A percentile compares a stretch with the other conserved stretches of the same genome.
Evolutionary conservation across 108 stramenopile genomes (phyloP).

Genomic region (Skeletonema potamos): DNA sequence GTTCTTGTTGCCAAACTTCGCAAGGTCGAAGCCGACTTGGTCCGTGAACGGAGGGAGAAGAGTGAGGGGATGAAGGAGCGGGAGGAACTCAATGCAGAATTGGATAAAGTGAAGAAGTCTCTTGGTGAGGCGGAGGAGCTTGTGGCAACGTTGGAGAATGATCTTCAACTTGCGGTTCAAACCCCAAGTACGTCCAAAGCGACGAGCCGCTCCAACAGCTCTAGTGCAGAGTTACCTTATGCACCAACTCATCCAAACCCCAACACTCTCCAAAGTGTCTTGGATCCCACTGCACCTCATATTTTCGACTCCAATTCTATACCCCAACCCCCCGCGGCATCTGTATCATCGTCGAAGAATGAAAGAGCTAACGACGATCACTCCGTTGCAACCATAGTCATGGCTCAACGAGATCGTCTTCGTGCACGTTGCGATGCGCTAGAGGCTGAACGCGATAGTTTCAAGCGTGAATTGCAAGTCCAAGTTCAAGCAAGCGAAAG

Average conservation of each 20-base stretch:
- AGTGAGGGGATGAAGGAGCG: conserved; percentile 44
- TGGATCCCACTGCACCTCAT: conserved; percentile 67
- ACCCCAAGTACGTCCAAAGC: conserved; percentile 2
- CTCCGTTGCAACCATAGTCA: conserved; percentile 89
- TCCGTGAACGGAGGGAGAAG: conserved; percentile 69
- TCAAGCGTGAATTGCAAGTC: conserved; percentile 83
- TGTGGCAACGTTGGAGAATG: conserved; percentile 72
- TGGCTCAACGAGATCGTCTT: conserved; percentile 87
- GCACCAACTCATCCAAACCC: conserved; percentile 39
- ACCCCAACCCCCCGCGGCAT: neutral
- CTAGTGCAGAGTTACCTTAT: conserved; percentile 14
- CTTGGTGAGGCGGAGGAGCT: conserved; percentile 67
- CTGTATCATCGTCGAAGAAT: conserved; percentile 10
- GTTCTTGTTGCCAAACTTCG: conserved; percentile 79
- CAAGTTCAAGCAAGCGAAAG: conserved; percentile 78
- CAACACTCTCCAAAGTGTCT: conserved; percentile 57
- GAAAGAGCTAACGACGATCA: conserved; percentile 83
- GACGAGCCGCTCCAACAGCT: conserved; percentile 13
- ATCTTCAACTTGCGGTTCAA: conserved; percentile 74
- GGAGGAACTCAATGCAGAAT: conserved; percentile 40
- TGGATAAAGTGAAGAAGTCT: conserved; percentile 51
- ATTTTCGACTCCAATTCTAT: conserved; percentile 23
- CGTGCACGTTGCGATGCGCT: conserved; percentile 74
- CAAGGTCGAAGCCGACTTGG: conserved; percentile 82
- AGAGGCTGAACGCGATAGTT: conserved; percentile 86